Conservation (phyloP, 2,329 filamentous ascomycete genomes). For the Monilinia fructigena region DNA sequence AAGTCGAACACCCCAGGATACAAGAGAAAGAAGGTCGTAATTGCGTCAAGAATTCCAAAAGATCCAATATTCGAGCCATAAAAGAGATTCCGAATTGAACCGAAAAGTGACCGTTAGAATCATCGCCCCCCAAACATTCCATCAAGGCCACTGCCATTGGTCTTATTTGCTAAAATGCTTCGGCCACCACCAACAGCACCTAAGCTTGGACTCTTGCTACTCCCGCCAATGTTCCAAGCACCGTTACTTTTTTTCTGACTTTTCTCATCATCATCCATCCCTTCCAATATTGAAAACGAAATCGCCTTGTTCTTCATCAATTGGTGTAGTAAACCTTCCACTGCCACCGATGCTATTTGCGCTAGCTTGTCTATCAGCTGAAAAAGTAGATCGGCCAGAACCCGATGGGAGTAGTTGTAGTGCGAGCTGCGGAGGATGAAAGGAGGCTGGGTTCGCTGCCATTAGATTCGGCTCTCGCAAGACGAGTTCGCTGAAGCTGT, state of each 20-base stretch:
- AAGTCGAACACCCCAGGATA: slow-evolving; percentile 14
- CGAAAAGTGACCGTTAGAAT: neutral
- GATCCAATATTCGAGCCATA: slow-evolving; percentile 1
- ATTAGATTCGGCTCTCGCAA: slow-evolving; percentile 46
- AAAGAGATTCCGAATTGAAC: neutral
- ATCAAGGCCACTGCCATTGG: slow-evolving; percentile 24
- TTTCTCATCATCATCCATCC: slow-evolving; percentile 60
- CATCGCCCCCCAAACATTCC: slow-evolving; percentile 28
- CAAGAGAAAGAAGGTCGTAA: slow-evolving; percentile 13
- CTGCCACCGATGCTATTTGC: slow-evolving; percentile 51
- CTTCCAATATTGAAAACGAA: slow-evolving; percentile 68
- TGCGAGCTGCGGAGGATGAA: slow-evolving; percentile 43
- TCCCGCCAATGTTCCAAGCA: slow-evolving; percentile 35
- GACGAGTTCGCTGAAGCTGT: slow-evolving; percentile 59
- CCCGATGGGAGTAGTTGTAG: slow-evolving; percentile 44
- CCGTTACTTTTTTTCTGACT: slow-evolving; percentile 43
- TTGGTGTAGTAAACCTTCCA: slow-evolving; percentile 61
- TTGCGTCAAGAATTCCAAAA: slow-evolving; percentile 6
- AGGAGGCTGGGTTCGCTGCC: slow-evolving; percentile 52
- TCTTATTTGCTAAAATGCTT: slow-evolving; percentile 22
- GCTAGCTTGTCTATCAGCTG: slow-evolving; percentile 58
- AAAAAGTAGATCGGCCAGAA: slow-evolving; percentile 43
- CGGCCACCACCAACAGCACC: slow-evolving; percentile 29
- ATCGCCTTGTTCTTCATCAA: slow-evolving; percentile 62
- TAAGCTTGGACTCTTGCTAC: slow-evolving; percentile 32